Evolutionary conservation across 352 stramenopile genomes (phyloP).

Genomic region (Globisporangium sylvaticum): DNA sequence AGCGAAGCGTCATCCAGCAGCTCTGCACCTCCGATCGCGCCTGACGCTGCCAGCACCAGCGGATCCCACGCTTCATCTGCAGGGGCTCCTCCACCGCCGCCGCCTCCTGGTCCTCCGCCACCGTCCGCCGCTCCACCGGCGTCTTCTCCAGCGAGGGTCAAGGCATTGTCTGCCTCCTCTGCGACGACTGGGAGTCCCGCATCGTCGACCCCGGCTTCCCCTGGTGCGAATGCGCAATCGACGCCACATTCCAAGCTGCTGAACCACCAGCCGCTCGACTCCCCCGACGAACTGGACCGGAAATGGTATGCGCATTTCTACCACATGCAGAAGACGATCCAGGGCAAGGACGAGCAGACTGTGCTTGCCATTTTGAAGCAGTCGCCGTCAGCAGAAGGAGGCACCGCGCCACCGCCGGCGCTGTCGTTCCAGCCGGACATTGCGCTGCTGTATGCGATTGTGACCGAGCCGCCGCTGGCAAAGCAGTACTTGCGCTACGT

Average conservation of each 20-base stretch:
- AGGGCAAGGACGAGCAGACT: conserved; percentile 59
- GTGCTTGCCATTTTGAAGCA: conserved; percentile 62
- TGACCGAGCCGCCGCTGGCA: conserved; percentile 61
- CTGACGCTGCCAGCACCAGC: background rate
- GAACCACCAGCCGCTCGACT: conserved; percentile 68
- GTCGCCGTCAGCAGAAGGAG: conserved; percentile 19
- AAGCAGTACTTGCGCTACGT: conserved; percentile 81
- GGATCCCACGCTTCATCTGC: conserved; percentile 2
- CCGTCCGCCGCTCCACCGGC: conserved; percentile 17
- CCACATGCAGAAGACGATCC: conserved; percentile 80
- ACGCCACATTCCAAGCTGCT: conserved; percentile 71
- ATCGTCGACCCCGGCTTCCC: conserved; percentile 26
- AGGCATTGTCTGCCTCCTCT: conserved; percentile 3
- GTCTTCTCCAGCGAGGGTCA: conserved; percentile 16
- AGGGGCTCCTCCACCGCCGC: conserved; percentile 29
- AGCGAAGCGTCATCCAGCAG: background rate
- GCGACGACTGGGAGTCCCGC: conserved; percentile 4
- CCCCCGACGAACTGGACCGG: conserved; percentile 71
- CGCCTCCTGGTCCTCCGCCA: conserved; percentile 32
- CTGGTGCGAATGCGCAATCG: conserved; percentile 18
- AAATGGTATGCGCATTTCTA: conserved; percentile 88
- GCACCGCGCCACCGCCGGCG: conserved; percentile 13
- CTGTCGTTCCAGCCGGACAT: conserved; percentile 77
- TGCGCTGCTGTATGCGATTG: conserved; percentile 70
- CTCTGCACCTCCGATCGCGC: background rate